phyloP scores from a whole-genome alignment of 176 grass and related monocot genomes.

The Paspalum vaginatum region DNA sequence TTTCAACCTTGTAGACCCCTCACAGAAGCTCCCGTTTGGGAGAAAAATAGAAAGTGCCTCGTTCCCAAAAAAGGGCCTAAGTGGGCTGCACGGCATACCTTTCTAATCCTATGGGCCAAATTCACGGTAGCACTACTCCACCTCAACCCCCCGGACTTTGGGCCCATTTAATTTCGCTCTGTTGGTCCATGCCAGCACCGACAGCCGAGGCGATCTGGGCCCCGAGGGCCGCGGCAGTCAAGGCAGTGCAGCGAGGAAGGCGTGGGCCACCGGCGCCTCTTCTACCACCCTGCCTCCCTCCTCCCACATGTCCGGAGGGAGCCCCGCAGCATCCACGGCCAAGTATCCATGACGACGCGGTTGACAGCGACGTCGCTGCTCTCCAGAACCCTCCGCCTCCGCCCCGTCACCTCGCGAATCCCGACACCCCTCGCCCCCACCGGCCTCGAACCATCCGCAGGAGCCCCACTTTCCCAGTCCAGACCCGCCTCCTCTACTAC shows the following conservation, averaged over 20 bases:
- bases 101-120: too few species aligned
- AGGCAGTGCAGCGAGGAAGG: background rate
- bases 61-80: too few species aligned
- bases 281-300: background rate
- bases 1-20: too few species aligned
- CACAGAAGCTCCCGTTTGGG: too few species aligned
- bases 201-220: too few species aligned
- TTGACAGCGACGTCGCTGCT: conserved; percentile 36
- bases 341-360: conserved; percentile 24
- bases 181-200: too few species aligned
- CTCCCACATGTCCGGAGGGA: conserved; percentile 42
- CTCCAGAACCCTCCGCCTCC: conserved; percentile 43
- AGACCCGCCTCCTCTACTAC: background rate
- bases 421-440: background rate
- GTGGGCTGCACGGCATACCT: too few species aligned
- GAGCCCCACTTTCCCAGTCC: background rate
- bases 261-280: background rate
- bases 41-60: too few species aligned
- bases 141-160: too few species aligned
- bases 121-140: too few species aligned
- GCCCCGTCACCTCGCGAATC: conserved; percentile 13
- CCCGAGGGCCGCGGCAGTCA: background rate
- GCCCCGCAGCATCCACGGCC: background rate
- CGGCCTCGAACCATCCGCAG: conserved; percentile 35
- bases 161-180: too few species aligned